Evolutionary conservation across 2,329 filamentous ascomycete species (phyloP), one percentile per base, ranked within the genome.

Genomic region (Paecilomyces niveus): DNA sequence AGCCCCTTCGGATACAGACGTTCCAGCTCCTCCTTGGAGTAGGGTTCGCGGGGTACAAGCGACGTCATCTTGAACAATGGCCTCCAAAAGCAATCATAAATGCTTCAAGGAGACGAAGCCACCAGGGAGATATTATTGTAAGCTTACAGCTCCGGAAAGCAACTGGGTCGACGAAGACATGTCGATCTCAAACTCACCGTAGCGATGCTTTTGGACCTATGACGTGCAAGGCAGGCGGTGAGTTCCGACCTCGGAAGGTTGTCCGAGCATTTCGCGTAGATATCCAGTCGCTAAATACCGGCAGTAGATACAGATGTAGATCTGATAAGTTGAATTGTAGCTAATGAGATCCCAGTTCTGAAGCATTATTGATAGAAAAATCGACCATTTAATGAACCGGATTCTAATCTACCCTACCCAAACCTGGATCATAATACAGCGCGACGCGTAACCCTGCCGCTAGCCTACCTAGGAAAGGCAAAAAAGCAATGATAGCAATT

Each of bases 1-100:
- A 99, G 81, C 52, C 83, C 80, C 57, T 85, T 76, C 0, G 94
- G 94, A 77, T 97, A 99, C 59, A 97, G 86, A 68, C 80, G 79
- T 51, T 83, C 80, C 54, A 97, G 84, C 81, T 97, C 92, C 60
- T 90, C 87, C 64, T 86, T 78, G 52, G 88, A 86, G 78, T 97
- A 97, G 0, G 90, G 85, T 58, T 83, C 79, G 58, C 90, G 85
- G 54, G 90, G 90, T 52, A 82, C 76, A 52, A 96, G 82, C 49
- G 88, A 88, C 11, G 92, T 89, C 93, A 97, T 97, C 22, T 32
- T 32, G 55, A 2, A 35, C 51, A 26, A 11, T 53, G 21, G 24
- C 49, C n/a, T n/a, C 9, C 7, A 8, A 45, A 13, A n/a, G n/a
- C n/a, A 8, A 45, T 18, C 39, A 45, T 18, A 13, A 45, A 45